Evolutionary conservation across 2,329 filamentous ascomycete species (phyloP), one percentile per base, ranked within the genome.

Genomic region (Fusarium acutatum): DNA sequence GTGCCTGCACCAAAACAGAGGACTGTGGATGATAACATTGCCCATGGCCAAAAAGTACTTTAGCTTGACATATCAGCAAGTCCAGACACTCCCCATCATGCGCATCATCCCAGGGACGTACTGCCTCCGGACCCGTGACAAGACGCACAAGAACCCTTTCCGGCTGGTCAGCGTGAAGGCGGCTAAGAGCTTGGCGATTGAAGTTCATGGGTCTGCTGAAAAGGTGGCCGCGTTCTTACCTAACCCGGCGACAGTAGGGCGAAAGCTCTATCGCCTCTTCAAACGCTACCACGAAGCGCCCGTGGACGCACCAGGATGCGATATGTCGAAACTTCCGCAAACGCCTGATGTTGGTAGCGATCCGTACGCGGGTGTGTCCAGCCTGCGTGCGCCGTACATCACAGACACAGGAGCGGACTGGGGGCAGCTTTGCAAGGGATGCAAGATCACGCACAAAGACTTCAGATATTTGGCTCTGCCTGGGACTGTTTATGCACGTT

Each of bases 141-240:
- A 14, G n/a, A 0, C 1, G 2, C 30, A 34, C 30, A 6, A 3
- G 1, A 3, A 20, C 4, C 7, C 17, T 20, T 50, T 0, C 3
- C 30, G 4, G 1, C 47, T 50, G 8, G n/a, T 50, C 30, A 50
- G 30, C 4, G 47, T 34, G 15, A 34, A 24, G 12, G 6, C 17
- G 1, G 30, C 4, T 5, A 50, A 50, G 8, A 24, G 4, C 0
- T 15, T 50, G 8, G 47, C 47, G 8, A 34, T 50, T 7, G 0
- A 34, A 44, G 4, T 44, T 11, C 41, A 44, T 7, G 41, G 41
- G 10, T 44, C 41, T 18, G 41, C 4, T 10, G n/a, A 43, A 43
- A 26, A 5, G n/a, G 15, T 43, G 15, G 15, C 15, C n/a, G n/a
- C 10, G 6, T 43, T 43, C 3, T 2, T 26, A 11, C 41, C 41